Conservation (phyloP, 495 filamentous ascomycete genomes). For the Penicillium ucsense region DNA sequence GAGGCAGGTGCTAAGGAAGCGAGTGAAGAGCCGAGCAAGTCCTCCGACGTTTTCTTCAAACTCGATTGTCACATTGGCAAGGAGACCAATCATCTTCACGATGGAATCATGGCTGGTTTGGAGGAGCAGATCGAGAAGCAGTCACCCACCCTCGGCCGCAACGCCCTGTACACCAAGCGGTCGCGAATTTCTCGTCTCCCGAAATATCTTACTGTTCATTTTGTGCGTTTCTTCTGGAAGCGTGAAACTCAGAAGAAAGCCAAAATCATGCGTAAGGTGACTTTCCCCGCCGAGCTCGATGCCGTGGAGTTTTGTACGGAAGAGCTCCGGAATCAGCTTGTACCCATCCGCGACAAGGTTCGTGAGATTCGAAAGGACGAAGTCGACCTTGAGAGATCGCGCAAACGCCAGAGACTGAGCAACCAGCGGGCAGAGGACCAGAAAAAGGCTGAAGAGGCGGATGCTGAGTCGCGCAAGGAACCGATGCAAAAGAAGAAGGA, state of each 20-base stretch:
- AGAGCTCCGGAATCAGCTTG: constrained; percentile 66
- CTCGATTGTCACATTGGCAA: constrained; percentile 87
- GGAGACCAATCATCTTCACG: constrained; percentile 78
- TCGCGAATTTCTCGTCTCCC: constrained; percentile 82
- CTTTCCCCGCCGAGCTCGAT: constrained; percentile 88
- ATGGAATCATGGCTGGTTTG: constrained; percentile 73
- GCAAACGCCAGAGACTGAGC: constrained; percentile 76
- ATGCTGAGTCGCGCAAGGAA: constrained; percentile 24
- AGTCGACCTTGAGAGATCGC: constrained; percentile 75
- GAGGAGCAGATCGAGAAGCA: constrained; percentile 86
- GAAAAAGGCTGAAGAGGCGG: constrained; percentile 30
- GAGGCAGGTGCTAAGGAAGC: constrained; percentile 66
- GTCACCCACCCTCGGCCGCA: constrained; percentile 65
- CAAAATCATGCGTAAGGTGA: constrained; percentile 98
- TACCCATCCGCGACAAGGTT: constrained; percentile 90
- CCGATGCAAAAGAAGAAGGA: constrained; percentile 44
- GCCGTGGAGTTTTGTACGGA: constrained; percentile 93
- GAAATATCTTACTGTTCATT: constrained; percentile 93
- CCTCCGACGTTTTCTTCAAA: constrained; percentile 76
- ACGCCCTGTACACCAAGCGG: constrained; percentile 78
- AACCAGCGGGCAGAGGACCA: constrained; percentile 48
- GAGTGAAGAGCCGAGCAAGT: constrained; percentile 57
- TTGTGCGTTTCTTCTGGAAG: constrained; percentile 98
- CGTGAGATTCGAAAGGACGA: constrained; percentile 93
- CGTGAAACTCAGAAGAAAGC: constrained; percentile 90